These are phyloP conservation scores for Symbiodinium pilosum DNA, from an alignment of 73 alveolate species.

Conservation along the genomic window DNA sequence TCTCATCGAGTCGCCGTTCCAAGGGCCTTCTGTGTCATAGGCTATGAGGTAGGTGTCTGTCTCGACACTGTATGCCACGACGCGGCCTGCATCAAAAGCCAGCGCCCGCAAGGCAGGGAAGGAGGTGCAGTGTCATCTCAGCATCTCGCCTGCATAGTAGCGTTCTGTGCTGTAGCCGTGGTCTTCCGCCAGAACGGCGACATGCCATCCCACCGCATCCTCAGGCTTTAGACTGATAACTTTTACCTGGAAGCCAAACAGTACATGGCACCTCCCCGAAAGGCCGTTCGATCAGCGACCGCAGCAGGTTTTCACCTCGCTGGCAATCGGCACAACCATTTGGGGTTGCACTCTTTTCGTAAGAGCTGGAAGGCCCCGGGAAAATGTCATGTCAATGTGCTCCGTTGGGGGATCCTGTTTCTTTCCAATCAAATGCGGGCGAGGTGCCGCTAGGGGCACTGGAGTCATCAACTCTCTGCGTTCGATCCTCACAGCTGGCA, in stretches of 20 bases:
- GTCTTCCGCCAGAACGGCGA: conserved; percentile 83
- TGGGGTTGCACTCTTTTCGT: not conserved
- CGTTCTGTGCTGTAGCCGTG: not conserved
- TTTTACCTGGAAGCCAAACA: not conserved
- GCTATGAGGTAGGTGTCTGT: conserved; percentile 75
- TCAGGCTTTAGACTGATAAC: not conserved
- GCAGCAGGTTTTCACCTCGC: conserved; percentile 57
- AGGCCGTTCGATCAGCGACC: conserved; percentile 84
- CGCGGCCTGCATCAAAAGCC: conserved; percentile 31
- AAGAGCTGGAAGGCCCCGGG: not conserved
- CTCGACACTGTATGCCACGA: conserved; percentile 71
- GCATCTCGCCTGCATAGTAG: not conserved
- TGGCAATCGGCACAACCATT: not conserved
- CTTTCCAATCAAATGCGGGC: no score
- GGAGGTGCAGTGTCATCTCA: not conserved
- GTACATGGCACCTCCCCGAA: conserved; percentile 47
- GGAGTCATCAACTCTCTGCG: conserved; percentile 80
- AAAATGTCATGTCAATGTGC: not conserved
- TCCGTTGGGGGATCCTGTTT: no score
- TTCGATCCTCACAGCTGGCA: conserved; percentile 28
- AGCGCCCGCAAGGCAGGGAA: no score
- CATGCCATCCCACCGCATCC: conserved; percentile 92
- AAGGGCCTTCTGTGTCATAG: not conserved
- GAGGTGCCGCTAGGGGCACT: conserved; percentile 26
- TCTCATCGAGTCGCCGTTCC: not conserved